Conservation (phyloP, 306 rosid genomes). For the Calophaca sinica region DNA sequence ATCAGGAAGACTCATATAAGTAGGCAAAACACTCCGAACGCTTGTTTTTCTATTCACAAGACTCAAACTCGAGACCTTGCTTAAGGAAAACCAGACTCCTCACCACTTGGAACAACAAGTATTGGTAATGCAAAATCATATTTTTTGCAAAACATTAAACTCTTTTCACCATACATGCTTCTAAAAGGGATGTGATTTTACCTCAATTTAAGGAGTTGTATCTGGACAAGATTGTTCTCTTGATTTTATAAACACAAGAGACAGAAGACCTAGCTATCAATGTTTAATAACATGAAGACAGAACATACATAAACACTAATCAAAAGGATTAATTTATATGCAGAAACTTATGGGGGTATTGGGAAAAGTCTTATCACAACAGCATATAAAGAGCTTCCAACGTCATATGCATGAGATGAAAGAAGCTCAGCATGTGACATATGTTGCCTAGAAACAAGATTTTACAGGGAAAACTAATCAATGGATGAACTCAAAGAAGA, state of each 20-base stretch:
- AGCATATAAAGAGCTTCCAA: neutral
- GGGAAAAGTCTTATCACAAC: neutral
- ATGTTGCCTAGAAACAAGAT: neutral
- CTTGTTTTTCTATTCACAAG: too few species aligned
- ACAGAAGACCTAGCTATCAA: neutral
- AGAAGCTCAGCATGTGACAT: constrained; percentile 7
- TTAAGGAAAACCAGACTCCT: too few species aligned
- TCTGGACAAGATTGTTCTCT: too few species aligned
- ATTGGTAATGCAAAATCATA: neutral
- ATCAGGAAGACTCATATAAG: too few species aligned
- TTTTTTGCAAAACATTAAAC: neutral
- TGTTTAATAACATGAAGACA: neutral
- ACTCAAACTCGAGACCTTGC: too few species aligned
- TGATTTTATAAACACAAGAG: neutral
- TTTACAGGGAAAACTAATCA: neutral
- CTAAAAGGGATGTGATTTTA: too few species aligned
- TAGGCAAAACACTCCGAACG: too few species aligned
- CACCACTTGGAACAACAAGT: too few species aligned
- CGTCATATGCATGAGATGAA: neutral
- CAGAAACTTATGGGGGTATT: neutral
- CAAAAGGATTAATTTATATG: neutral
- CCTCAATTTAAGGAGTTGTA: too few species aligned
- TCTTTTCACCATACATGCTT: neutral
- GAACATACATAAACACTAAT: neutral
- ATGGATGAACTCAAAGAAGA: neutral